phyloP scores from a whole-genome alignment of 1,284 basidiomycete genomes.

The Ganoderma leucocontextum region DNA sequence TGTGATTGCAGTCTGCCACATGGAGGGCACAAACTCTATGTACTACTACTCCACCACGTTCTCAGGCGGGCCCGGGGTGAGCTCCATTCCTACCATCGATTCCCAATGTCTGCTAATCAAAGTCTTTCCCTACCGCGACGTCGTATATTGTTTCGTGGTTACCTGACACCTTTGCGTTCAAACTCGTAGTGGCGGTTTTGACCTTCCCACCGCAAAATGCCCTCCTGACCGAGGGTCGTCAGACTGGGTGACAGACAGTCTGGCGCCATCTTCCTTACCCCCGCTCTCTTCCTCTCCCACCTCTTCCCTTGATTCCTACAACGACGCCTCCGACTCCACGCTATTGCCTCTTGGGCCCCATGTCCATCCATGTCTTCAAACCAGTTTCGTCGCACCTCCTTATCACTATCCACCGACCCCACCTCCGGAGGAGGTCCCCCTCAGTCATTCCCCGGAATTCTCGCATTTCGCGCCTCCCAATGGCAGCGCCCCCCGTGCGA shows the following conservation, averaged over 20 bases:
- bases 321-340: conserved; percentile 44
- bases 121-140: background rate
- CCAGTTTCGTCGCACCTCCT: conserved; percentile 46
- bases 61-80: conserved; percentile 86
- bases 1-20: conserved; percentile 84
- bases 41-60: conserved; percentile 90
- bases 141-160: conserved; percentile 3
- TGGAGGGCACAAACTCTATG: conserved; percentile 80
- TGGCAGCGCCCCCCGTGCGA: conserved; percentile 51
- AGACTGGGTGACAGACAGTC: conserved; percentile 90
- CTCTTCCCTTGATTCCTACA: conserved; percentile 47
- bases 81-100: conserved; percentile 38
- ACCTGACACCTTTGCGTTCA: background rate
- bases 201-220: conserved; percentile 87
- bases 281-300: conserved; percentile 47
- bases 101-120: conserved; percentile 15
- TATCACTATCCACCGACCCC: conserved; percentile 43
- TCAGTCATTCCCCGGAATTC: conserved; percentile 29
- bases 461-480: conserved; percentile 33
- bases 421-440: conserved; percentile 35
- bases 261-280: conserved; percentile 66
- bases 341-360: conserved; percentile 40
- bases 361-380: conserved; percentile 26
- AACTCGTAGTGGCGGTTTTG: conserved; percentile 85
- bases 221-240: conserved; percentile 92